Conservation (phyloP, 148 eudicot species). For the Persicaria maculosa region DNA sequence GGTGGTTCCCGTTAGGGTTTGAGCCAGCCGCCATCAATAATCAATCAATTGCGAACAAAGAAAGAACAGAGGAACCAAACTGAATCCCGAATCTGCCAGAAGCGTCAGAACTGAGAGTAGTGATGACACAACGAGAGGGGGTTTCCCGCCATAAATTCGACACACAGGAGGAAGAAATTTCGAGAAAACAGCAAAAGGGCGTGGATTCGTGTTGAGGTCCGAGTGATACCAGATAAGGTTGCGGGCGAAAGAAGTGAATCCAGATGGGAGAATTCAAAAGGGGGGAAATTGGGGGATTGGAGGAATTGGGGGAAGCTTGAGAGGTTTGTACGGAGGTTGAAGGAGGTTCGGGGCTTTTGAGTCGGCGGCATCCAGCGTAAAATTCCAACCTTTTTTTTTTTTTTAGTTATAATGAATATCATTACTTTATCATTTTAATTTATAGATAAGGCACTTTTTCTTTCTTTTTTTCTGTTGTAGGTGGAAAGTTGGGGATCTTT, state of each 20-base stretch:
- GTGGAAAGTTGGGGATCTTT: too few relatives aligned
- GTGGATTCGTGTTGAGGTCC: not conserved
- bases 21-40: conserved; percentile 41
- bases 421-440: too few relatives aligned
- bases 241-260: not conserved
- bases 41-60: conserved; percentile 8
- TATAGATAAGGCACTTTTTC: too few relatives aligned
- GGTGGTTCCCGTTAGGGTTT: conserved; percentile 47
- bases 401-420: too few relatives aligned
- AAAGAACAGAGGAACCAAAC: not conserved
- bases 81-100: not conserved
- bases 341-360: not conserved
- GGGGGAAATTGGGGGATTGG: not conserved
- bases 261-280: not conserved
- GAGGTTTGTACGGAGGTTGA: not conserved
- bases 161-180: conserved; percentile 16
- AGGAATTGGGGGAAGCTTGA: not conserved
- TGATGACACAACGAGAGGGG: conserved; percentile 1
- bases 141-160: conserved; percentile 23
- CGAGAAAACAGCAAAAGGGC: not conserved
- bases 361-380: too few relatives aligned
- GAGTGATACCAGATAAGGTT: not conserved
- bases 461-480: too few relatives aligned
- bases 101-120: not conserved
- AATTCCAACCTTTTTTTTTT: too few relatives aligned